A percentile compares a stretch with the other conserved stretches of the same genome.
Evolutionary conservation across 1,139 yeast genomes (phyloP).

Genomic region (Martiniozyma asiatica): DNA sequence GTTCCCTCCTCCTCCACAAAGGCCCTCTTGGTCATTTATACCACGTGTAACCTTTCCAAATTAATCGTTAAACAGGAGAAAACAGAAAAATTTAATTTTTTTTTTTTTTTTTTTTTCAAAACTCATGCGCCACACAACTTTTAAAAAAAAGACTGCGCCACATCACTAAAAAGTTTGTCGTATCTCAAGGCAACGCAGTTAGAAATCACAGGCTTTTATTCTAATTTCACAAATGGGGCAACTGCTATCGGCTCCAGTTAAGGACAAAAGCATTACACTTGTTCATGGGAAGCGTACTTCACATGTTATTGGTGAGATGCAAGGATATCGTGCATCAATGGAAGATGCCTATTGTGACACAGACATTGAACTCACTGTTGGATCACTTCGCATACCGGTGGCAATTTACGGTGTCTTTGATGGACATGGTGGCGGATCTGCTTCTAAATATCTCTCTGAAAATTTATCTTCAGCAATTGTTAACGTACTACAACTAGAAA

Average conservation of each 20-base stretch:
- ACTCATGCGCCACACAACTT: too few species aligned
- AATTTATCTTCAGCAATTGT: slow-evolving; percentile 22
- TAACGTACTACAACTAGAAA: slow-evolving; percentile 9
- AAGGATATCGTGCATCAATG: slow-evolving; percentile 65
- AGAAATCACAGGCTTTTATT: too few species aligned
- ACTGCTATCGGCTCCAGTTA: slow-evolving; percentile 61
- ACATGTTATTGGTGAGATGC: slow-evolving; percentile 66
- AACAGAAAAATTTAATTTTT: too few species aligned
- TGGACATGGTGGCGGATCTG: slow-evolving; percentile 66
- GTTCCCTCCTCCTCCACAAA: not conserved
- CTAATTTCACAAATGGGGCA: too few species aligned
- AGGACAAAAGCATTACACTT: slow-evolving; percentile 44
- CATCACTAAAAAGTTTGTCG: too few species aligned
- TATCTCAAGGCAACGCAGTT: too few species aligned
- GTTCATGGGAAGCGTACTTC: slow-evolving; percentile 32
- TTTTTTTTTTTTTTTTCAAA: too few species aligned
- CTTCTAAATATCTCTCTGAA: slow-evolving; percentile 45
- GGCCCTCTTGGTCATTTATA: too few species aligned
- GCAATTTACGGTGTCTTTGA: slow-evolving; percentile 67
- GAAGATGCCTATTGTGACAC: slow-evolving; percentile 60
- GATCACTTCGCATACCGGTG: slow-evolving; percentile 20
- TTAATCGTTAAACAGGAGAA: too few species aligned
- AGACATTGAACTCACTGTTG: slow-evolving; percentile 15
- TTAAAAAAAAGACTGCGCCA: too few species aligned
- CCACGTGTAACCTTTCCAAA: too few species aligned